Conservation (phyloP, 2,329 filamentous ascomycete species). For the Plectosphaerella sp. region DNA sequence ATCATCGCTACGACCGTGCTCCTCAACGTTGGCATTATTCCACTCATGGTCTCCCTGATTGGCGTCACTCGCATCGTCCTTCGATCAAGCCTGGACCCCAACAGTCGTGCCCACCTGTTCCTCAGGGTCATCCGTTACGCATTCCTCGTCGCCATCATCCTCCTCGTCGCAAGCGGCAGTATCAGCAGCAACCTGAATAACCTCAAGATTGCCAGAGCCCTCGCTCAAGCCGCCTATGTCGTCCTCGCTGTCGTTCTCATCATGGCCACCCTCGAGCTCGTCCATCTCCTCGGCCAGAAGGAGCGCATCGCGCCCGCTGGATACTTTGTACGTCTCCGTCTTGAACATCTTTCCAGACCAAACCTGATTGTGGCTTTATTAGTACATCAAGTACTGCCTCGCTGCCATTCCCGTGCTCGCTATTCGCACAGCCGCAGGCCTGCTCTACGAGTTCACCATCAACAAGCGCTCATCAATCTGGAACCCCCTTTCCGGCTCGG, state of each 20-base stretch:
- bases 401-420: slow-evolving; percentile 15
- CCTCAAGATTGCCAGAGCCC: slow-evolving; percentile 6
- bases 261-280: slow-evolving; percentile 11
- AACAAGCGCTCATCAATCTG: slow-evolving; percentile 5
- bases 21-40: slow-evolving; percentile 22
- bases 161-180: slow-evolving; percentile 15
- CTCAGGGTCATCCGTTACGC: slow-evolving; percentile 10
- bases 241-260: slow-evolving; percentile 13
- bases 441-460: slow-evolving; percentile 12
- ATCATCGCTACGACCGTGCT: slow-evolving; percentile 19
- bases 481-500: slow-evolving; percentile 13
- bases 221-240: slow-evolving; percentile 16
- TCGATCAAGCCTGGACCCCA: slow-evolving; percentile 11
- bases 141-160: slow-evolving; percentile 10
- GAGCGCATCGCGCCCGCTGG: slow-evolving; percentile 12
- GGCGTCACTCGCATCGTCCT: slow-evolving; percentile 19
- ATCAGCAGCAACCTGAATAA: slow-evolving; percentile 7
- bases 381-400: slow-evolving; percentile 11
- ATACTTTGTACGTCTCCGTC: slow-evolving; percentile 5
- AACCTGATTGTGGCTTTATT: neutral
- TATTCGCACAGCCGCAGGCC: slow-evolving; percentile 15
- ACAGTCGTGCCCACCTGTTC: slow-evolving; percentile 12
- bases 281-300: slow-evolving; percentile 9
- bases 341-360: neutral
- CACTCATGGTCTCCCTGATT: slow-evolving; percentile 18